Conservation (phyloP, 768 basidiomycete genomes). For the Coprinopsis cinerea region DNA sequence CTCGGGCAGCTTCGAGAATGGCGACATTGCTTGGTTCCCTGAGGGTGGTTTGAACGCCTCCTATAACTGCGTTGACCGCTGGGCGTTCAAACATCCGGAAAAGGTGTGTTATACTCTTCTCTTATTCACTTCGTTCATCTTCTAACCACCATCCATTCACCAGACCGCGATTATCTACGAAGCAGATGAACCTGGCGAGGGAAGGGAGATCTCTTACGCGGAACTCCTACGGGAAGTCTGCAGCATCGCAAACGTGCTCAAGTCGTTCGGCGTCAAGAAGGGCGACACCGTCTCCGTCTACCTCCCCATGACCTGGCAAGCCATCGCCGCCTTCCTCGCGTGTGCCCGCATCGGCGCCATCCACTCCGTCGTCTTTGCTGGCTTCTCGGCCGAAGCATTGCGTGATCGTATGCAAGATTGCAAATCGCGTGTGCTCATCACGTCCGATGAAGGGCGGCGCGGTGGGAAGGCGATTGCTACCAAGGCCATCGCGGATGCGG, state of each 20-base stretch:
- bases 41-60: conserved; percentile 90
- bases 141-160: neutral
- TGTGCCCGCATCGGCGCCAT: conserved; percentile 96
- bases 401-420: conserved; percentile 92
- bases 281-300: conserved; percentile 94
- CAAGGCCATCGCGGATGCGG: conserved; percentile 90
- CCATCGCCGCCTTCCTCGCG: conserved; percentile 94
- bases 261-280: conserved; percentile 84
- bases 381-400: conserved; percentile 92
- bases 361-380: conserved; percentile 96
- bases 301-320: conserved; percentile 93
- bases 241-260: conserved; percentile 87
- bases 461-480: conserved; percentile 95
- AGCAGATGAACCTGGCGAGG: conserved; percentile 87
- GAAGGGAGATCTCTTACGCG: conserved; percentile 69
- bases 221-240: conserved; percentile 90
- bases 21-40: conserved; percentile 94
- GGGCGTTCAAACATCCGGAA: conserved; percentile 87
- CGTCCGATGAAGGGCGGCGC: conserved; percentile 88
- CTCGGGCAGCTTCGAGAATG: conserved; percentile 74
- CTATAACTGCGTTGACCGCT: conserved; percentile 97
- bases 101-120: conserved; percentile 39
- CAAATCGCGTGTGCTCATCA: conserved; percentile 85
- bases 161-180: conserved; percentile 97
- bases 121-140: neutral